Conservation (phyloP, 2,329 filamentous ascomycete genomes). For the Cryphonectria nitschkei region DNA sequence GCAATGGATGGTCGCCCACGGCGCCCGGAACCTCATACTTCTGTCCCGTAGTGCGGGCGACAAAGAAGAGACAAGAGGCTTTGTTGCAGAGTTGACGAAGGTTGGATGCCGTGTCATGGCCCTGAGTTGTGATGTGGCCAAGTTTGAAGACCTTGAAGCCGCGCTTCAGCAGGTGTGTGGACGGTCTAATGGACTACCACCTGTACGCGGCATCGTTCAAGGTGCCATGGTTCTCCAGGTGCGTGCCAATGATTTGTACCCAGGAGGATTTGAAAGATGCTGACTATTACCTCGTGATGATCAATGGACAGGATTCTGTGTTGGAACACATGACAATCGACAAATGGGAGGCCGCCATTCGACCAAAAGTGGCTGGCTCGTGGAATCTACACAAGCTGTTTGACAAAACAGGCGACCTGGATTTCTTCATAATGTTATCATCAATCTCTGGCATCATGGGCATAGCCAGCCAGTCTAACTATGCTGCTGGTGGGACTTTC, state of each 20-base stretch:
- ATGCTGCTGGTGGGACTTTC: constrained; percentile 39
- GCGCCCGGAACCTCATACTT: constrained; percentile 37
- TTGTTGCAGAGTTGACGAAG: too few relatives aligned
- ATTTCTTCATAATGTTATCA: constrained; percentile 15
- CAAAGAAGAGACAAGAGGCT: constrained; percentile 13
- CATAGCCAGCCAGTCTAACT: constrained; percentile 4
- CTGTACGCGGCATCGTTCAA: too few relatives aligned
- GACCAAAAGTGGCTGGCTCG: constrained; percentile 10
- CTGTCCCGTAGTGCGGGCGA: constrained; percentile 35
- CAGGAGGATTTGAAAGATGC: too few relatives aligned
- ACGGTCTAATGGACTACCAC: too few relatives aligned
- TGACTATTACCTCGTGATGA: too few relatives aligned
- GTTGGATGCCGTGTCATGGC: too few relatives aligned
- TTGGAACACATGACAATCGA: constrained; percentile 13
- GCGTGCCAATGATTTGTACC: too few relatives aligned
- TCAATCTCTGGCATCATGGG: constrained; percentile 10
- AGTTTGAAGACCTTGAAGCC: too few relatives aligned
- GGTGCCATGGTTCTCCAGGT: too few relatives aligned
- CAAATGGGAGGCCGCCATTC: background rate
- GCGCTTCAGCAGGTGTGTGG: too few relatives aligned
- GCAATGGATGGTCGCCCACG: constrained; percentile 36
- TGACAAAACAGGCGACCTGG: background rate
- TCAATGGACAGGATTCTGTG: background rate
- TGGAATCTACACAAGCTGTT: constrained; percentile 17
- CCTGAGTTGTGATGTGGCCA: too few relatives aligned